Conservation (phyloP, 345 rosid species). For the Lepidium didymum region DNA sequence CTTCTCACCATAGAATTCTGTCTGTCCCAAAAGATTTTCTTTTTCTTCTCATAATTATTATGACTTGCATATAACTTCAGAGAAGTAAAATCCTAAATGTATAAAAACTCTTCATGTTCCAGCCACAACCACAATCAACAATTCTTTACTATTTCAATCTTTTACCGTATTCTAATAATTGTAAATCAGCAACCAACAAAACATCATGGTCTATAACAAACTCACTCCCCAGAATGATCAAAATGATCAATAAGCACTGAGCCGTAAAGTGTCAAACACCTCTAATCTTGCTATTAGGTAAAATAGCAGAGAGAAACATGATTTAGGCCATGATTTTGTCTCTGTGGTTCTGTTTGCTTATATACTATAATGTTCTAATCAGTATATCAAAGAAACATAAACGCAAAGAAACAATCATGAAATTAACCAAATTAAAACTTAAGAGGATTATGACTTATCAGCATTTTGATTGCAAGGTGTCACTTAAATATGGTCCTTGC, state of each 20-base stretch:
- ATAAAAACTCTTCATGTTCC: not conserved
- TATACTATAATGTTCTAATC: not conserved
- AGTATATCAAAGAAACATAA: not conserved
- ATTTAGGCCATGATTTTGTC: not conserved
- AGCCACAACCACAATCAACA: not conserved
- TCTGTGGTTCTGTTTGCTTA: not conserved
- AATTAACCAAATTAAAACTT: not conserved
- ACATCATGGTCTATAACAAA: not conserved
- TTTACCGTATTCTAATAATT: not conserved
- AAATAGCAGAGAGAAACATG: not conserved
- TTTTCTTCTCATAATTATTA: slow-evolving; percentile 12
- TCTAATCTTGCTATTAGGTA: not conserved
- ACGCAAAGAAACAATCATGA: not conserved
- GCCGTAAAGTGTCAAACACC: not conserved
- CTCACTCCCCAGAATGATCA: not conserved
- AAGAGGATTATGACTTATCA: not conserved
- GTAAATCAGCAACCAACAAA: not conserved
- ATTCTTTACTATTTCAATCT: not conserved
- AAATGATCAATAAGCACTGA: slow-evolving; percentile 1
- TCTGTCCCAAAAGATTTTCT: not conserved
- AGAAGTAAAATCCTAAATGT: not conserved
- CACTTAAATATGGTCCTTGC: not conserved
- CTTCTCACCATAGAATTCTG: slow-evolving; percentile 3
- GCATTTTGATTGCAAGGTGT: not conserved
- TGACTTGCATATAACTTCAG: not conserved